A percentile compares a stretch with the other conserved stretches of the same genome.
phyloP scores from a whole-genome alignment of 2,329 filamentous ascomycete genomes.

The Epichloe elymi region DNA sequence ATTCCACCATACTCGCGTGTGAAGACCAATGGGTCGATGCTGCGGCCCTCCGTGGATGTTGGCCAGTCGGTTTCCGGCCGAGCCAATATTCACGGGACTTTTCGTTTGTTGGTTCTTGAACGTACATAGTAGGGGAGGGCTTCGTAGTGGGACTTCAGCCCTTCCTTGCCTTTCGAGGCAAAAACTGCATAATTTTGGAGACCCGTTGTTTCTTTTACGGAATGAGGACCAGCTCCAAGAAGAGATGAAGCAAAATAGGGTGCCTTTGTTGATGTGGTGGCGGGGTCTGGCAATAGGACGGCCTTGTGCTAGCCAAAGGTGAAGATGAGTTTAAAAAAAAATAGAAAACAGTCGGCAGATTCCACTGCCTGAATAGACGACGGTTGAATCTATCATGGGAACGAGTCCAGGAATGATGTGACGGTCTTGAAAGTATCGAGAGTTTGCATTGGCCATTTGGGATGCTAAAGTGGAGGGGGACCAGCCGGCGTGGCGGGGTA shows the following conservation, averaged over 20 bases:
- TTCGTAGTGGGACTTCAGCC: not conserved
- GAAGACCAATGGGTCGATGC: constrained; percentile 38
- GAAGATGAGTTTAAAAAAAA: constrained; percentile 8
- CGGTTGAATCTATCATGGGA: constrained; percentile 34
- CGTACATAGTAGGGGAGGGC: constrained; percentile 5
- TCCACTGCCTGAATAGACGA: constrained; percentile 27
- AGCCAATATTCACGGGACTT: constrained; percentile 16
- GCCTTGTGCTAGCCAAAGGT: constrained; percentile 20
- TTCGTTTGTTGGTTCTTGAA: constrained; percentile 20
- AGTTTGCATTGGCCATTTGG: too few species aligned
- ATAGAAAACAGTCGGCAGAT: not conserved
- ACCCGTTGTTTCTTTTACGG: constrained; percentile 9
- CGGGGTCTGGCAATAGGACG: constrained; percentile 15
- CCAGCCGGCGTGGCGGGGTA: not conserved
- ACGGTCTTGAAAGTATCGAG: too few species aligned
- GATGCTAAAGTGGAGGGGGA: not conserved
- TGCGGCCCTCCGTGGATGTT: constrained; percentile 31
- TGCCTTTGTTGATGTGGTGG: constrained; percentile 17
- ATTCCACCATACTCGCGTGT: constrained; percentile 10
- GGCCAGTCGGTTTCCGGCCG: constrained; percentile 6
- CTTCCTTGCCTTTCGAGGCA: not conserved
- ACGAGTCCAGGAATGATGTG: not conserved
- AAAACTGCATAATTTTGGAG: constrained; percentile 11
- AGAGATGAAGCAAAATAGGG: constrained; percentile 5
- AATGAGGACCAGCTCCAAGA: constrained; percentile 14